These are phyloP conservation scores for Rhodomyrtus tomentosa DNA, from an alignment of 345 rosid genomes.

Conservation along the genomic window DNA sequence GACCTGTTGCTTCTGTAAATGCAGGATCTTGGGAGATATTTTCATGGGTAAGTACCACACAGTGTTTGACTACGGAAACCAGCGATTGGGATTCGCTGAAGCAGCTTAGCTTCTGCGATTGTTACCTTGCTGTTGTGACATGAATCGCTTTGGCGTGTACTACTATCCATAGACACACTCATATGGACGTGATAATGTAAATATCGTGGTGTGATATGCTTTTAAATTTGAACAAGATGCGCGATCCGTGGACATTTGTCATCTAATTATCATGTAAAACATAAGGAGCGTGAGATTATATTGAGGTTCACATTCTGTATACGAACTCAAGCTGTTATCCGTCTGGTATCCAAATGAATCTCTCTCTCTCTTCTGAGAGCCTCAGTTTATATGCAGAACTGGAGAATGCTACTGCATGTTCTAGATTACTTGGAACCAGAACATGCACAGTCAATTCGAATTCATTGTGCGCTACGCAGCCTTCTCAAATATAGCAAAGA, in stretches of 20 bases:
- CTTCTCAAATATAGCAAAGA: background rate
- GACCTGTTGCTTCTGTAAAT: background rate
- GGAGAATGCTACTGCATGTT: background rate
- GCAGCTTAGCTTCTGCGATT: slow-evolving; percentile 34
- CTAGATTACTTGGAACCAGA: background rate
- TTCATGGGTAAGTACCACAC: slow-evolving; percentile 84
- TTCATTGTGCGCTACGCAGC: background rate
- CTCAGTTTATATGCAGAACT: background rate
- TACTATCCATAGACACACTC: background rate
- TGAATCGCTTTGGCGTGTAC: background rate
- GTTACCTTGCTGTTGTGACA: background rate
- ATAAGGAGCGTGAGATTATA: background rate
- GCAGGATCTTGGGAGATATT: slow-evolving; percentile 90
- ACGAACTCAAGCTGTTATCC: background rate
- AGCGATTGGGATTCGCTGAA: slow-evolving; percentile 80
- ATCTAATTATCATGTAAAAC: background rate
- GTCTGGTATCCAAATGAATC: background rate
- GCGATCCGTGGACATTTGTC: background rate
- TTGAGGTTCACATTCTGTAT: background rate
- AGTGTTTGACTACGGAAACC: slow-evolving; percentile 59
- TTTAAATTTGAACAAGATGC: background rate
- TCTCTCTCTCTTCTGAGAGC: background rate
- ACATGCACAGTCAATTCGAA: background rate
- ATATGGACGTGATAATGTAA: background rate
- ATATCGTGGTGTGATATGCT: background rate